Base-by-base conservation (phyloP, 1,284 basidiomycete genomes). In the Microbotryum saponariae region DNA sequence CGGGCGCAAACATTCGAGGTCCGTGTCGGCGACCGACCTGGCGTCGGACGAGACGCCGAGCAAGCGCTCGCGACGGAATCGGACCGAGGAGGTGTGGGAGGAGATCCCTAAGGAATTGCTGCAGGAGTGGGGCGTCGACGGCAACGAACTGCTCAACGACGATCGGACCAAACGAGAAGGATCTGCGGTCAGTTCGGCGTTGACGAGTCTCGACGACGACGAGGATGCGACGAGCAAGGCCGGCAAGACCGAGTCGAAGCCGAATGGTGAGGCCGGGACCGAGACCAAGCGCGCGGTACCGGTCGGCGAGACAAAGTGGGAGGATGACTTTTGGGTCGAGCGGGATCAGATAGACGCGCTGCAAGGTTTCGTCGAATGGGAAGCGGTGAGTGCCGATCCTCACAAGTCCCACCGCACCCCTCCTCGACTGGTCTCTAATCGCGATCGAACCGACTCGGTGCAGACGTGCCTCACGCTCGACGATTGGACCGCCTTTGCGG, bases 401-500 rank as follows among this genome's bases (percentile, higher is more conserved):
- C n/a, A 18, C 10, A 21, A 21, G 20, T 23, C 25, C 49, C 16
- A 45, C 46, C 20, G 57, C 29, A 57, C 25, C 54, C 37, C 37
- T 10, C 37, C 16, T 42, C 37, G 37, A 42, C 37, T 42, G 14
- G 37, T 42, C 12, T 42, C 37, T 42, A 42, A 42, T 42, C 37
- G 37, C 37, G 37, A 42, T 6, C 9, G 37, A 42, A 42, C 16
- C 37, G 37, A 42, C 37, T 42, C 37, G 46, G 9, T 5, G 16
- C 67, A 90, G 87, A 82, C 92, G 65, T 89, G 86, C 70, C 81
- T 85, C 18, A 88, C 87, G n/a, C 78, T 88, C 20, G 74, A 80
- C 7, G 88, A 91, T 66, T 91, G 90, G 90, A 84, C 89, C 67
- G 79, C 80, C 49, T 81, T 92, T 56, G 80, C 82, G 16, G 82